Evolutionary conservation across 805 yeast genomes (phyloP).

Genomic region (Isabelozyma gotoi): DNA sequence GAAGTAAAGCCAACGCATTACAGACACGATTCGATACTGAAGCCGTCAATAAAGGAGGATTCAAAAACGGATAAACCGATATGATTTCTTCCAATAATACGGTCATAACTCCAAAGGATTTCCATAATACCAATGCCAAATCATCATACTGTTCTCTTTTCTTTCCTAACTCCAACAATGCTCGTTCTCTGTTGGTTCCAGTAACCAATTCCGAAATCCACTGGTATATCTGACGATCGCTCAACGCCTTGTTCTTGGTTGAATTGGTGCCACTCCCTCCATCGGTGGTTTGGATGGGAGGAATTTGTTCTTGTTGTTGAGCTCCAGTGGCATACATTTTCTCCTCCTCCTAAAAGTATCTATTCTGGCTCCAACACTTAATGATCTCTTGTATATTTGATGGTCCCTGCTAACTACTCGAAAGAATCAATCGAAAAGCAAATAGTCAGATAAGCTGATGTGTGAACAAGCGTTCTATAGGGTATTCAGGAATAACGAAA

Average conservation of each 20-base stretch:
- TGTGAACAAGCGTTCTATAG: too few species aligned
- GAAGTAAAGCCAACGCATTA: constrained; percentile 90
- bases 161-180: constrained; percentile 86
- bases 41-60: constrained; percentile 83
- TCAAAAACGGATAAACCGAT: constrained; percentile 82
- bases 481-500: too few species aligned
- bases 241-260: constrained; percentile 25
- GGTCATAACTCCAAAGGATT: constrained; percentile 95
- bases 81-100: constrained; percentile 85
- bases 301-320: constrained; percentile 6
- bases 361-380: too few species aligned
- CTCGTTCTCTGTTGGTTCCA: constrained; percentile 91
- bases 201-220: constrained; percentile 90
- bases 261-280: not conserved
- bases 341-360: too few species aligned
- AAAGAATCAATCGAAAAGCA: not conserved
- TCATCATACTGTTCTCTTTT: constrained; percentile 95
- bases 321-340: constrained; percentile 9
- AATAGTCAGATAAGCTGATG: not conserved
- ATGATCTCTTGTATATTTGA: too few species aligned
- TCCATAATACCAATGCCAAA: constrained; percentile 89
- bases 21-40: constrained; percentile 92
- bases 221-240: constrained; percentile 78
- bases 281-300: not conserved
- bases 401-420: too few species aligned